phyloP scores from a whole-genome alignment of 23 red algal species.

The Pyropia yezoensis region DNA sequence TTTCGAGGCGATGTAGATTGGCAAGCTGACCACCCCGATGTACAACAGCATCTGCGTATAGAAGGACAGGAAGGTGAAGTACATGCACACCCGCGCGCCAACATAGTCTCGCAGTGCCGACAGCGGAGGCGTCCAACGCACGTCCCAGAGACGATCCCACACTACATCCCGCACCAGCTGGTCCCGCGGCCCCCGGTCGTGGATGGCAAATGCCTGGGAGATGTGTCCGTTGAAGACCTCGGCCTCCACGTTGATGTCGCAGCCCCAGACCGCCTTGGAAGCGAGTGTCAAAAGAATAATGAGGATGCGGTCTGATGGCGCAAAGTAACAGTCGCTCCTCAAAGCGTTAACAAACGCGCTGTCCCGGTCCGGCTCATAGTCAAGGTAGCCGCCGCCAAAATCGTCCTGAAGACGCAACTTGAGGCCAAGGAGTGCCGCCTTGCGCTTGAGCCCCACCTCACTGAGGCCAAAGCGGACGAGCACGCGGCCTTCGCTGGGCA shows the following conservation, averaged over 20 bases:
- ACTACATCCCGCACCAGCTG: conserved; percentile 21
- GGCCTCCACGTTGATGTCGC: conserved; percentile 49
- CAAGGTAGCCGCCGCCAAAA: conserved; percentile 54
- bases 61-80: conserved; percentile 66
- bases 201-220: conserved; percentile 39
- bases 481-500: conserved; percentile 29
- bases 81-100: conserved; percentile 51
- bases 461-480: conserved; percentile 34
- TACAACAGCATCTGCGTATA: conserved; percentile 32
- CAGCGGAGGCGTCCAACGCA: conserved; percentile 29
- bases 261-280: conserved; percentile 55
- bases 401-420: conserved; percentile 28
- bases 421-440: conserved; percentile 30
- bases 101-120: conserved; percentile 41
- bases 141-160: conserved; percentile 47
- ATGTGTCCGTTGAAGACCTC: conserved; percentile 18
- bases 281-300: conserved; percentile 35
- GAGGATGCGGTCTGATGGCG: conserved; percentile 37
- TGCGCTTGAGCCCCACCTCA: conserved; percentile 23
- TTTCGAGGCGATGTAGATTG: conserved; percentile 32
- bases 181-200: conserved; percentile 7
- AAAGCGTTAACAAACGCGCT: conserved; percentile 36
- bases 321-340: conserved; percentile 30
- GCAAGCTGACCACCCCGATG: conserved; percentile 35
- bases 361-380: conserved; percentile 15